Evolutionary conservation across 2,329 filamentous ascomycete genomes (phyloP).

Genomic region (Hypoxylon sp.): DNA sequence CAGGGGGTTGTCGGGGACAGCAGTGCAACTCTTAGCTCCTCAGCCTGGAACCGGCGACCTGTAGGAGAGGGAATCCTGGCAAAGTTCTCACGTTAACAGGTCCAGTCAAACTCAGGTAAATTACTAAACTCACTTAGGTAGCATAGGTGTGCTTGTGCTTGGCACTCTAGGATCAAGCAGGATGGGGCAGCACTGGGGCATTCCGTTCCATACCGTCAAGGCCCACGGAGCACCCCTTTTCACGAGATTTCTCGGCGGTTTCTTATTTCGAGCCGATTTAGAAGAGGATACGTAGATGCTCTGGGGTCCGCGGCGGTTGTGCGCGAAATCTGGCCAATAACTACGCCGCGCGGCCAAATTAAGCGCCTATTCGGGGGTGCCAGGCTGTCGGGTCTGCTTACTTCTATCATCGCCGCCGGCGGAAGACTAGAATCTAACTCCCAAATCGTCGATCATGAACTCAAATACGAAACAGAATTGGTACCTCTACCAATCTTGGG

Average conservation of each 20-base stretch:
- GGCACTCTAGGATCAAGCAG: conserved; percentile 12
- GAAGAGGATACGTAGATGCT: neutral
- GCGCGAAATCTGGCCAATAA: conserved; percentile 34
- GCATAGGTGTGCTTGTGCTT: conserved; percentile 18
- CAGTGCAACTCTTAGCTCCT: conserved; percentile 5
- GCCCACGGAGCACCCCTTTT: conserved; percentile 1
- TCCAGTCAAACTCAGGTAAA: neutral
- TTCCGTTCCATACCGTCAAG: conserved; percentile 6
- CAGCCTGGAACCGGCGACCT: neutral
- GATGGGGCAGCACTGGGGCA: conserved; percentile 11
- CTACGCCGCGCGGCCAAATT: conserved; percentile 17
- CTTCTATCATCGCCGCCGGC: conserved; percentile 8
- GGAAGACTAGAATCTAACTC: conserved; percentile 2
- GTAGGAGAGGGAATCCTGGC: conserved; percentile 2
- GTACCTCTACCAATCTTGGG: conserved; percentile 4
- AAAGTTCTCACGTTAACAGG: neutral
- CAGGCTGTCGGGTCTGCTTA: conserved; percentile 31
- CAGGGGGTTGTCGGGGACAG: conserved; percentile 1
- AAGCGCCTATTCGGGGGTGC: conserved; percentile 34
- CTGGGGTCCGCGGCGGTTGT: conserved; percentile 18
- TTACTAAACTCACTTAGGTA: neutral
- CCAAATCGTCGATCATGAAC: conserved; percentile 6
- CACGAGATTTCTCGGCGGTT: conserved; percentile 1
- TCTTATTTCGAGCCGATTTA: conserved; percentile 10
- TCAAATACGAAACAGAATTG: conserved; percentile 12